phyloP scores from a whole-genome alignment of 208 protist genomes.

The Trypanosoma caninum region DNA sequence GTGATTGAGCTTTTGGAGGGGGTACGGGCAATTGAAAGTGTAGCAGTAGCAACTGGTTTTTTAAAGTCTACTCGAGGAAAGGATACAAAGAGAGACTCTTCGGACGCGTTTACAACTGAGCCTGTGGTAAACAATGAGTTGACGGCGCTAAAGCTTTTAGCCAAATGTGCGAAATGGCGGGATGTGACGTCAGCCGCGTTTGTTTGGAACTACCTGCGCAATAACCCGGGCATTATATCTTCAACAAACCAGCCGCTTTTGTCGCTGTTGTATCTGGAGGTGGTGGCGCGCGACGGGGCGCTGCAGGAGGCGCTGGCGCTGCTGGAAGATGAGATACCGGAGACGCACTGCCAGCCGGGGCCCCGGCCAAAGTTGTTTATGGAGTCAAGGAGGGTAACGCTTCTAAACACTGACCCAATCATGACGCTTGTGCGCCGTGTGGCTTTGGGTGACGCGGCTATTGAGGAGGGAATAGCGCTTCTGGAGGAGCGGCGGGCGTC shows the following conservation, averaged over 20 bases:
- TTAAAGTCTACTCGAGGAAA: neutral
- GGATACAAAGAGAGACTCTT: neutral
- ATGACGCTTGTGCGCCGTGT: conserved; percentile 37
- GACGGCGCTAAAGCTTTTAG: conserved; percentile 68
- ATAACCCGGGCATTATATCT: conserved; percentile 30
- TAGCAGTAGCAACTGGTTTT: neutral
- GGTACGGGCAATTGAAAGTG: neutral
- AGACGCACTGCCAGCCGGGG: conserved; percentile 27
- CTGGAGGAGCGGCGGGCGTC: conserved; percentile 21
- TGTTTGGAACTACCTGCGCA: conserved; percentile 37
- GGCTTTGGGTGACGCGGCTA: conserved; percentile 22
- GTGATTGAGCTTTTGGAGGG: conserved; percentile 38
- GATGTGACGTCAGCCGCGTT: conserved; percentile 44
- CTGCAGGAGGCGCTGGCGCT: conserved; percentile 45
- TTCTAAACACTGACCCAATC: conserved; percentile 57
- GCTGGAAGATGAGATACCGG: conserved; percentile 49
- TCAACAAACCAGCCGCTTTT: conserved; percentile 26
- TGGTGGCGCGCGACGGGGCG: conserved; percentile 29
- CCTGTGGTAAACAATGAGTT: conserved; percentile 66
- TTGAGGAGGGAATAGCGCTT: conserved; percentile 18
- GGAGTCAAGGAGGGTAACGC: conserved; percentile 35
- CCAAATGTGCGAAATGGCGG: conserved; percentile 68
- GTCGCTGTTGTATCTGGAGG: conserved; percentile 53
- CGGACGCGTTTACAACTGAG: neutral
- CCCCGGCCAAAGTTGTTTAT: conserved; percentile 58